Conservation (phyloP, 1,284 basidiomycete species). For the Trametes polyzona region DNA sequence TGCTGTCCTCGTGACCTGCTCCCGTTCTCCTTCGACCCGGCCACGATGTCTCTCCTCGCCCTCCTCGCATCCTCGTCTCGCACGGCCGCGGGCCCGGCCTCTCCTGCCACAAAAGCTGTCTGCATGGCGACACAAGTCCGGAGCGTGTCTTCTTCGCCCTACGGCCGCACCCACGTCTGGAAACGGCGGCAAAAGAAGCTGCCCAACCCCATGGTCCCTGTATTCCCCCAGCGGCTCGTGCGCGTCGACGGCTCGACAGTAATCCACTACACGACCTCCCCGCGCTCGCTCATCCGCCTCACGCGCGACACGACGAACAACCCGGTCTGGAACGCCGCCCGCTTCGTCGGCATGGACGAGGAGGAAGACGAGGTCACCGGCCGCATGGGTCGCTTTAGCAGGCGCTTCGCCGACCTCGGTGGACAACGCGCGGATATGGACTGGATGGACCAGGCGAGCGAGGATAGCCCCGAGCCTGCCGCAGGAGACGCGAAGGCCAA, state of each 20-base stretch:
- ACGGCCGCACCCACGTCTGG: constrained; percentile 78
- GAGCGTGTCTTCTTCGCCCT: constrained; percentile 67
- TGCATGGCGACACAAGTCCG: constrained; percentile 36
- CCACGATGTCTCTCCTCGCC: constrained; percentile 4
- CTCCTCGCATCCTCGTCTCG: constrained; percentile 1
- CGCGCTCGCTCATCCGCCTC: constrained; percentile 71
- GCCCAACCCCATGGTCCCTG: constrained; percentile 81
- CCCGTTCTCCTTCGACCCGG: background rate
- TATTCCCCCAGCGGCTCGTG: constrained; percentile 82
- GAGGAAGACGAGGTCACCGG: constrained; percentile 74
- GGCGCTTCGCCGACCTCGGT: constrained; percentile 69
- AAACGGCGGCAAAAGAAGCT: constrained; percentile 65
- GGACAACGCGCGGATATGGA: constrained; percentile 43
- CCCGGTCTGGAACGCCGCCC: constrained; percentile 71
- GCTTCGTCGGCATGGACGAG: constrained; percentile 52
- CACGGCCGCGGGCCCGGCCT: background rate
- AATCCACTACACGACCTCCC: constrained; percentile 85
- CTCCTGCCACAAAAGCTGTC: background rate
- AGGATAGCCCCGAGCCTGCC: constrained; percentile 7
- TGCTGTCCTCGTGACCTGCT: background rate
- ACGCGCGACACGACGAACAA: constrained; percentile 88
- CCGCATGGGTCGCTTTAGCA: constrained; percentile 79
- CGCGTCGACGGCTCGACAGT: constrained; percentile 88
- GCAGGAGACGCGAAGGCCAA: constrained; percentile 5
- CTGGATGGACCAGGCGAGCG: constrained; percentile 41